Base-by-base conservation (phyloP, 2,329 filamentous ascomycete genomes). In the Trichophyton simii region DNA sequence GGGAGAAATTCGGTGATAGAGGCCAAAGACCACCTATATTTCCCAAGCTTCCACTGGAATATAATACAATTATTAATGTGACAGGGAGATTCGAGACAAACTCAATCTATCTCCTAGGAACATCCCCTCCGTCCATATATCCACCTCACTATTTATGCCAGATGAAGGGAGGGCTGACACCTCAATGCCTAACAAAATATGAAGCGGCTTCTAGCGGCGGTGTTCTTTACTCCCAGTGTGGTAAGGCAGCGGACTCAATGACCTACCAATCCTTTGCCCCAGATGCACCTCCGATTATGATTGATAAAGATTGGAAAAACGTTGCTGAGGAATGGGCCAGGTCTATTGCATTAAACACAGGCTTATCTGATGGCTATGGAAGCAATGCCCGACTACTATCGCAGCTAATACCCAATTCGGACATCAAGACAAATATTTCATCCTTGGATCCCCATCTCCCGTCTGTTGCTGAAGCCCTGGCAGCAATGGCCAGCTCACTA, bases 401-500 rank as follows among this genome's bases (percentile, higher is more conserved):
- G 28, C 79, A 86, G 64, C 72, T 83, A 11, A 77, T 82, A 3
- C 77, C 82, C 0, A 61, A 61, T 0, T 73, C 71, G 0, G 60
- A 74, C 22, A 8, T 69, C 7, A 52, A 65, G 15, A 67, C 68
- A 11, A 63, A 68, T 8, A 61, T 65, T 8, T 72, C 69, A 3
- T 50, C 62, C 0, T 77, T 89, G 0, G 75, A 80, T 38, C 71
- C 77, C 0, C 68, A 72, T 0, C 71, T 86, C 0, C 89, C 89
- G 0, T 88, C 85, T 1, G 78, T 88, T n/a, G 85, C 83, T 0
- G 89, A 94, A 72, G 85, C 86, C 0, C 70, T 94, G 0, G 87
- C 88, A 0, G 87, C 89, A 0, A 79, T 91, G 67, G 81, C 82
- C 0, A 83, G 83, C 3, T 85, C 82, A 41, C 89, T 87, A 0